Evolutionary conservation across 345 rosid genomes (phyloP), one percentile per base, ranked within the genome.

Genomic region (Eucalyptus erythrocorys): DNA sequence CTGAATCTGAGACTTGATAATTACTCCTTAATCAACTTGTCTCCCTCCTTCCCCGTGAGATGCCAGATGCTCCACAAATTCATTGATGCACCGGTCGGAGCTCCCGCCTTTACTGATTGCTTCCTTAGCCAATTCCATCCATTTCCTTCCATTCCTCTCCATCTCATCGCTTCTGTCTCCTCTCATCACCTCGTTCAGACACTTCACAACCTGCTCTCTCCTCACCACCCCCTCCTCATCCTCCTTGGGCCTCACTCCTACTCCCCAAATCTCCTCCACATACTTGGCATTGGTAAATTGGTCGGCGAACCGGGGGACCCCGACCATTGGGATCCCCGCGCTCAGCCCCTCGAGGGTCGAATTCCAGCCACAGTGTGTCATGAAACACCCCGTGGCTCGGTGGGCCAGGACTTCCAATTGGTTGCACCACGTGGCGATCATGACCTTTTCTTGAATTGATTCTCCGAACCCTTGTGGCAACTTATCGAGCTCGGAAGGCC

Each of bases 221-320:
- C 92, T 93, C 91, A 96, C 96, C n/a, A 93, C 55, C n/a, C 95
- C 95, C 50, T 89, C 86, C 4, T 91, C 95, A 85, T 89, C 94
- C 92, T 93, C 96, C 64, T 90, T 92, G 3, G 92, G 96, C 89
- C 95, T 91, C 21, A 91, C 93, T 79, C 98, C 97, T 5, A 95
- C 91, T 88, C 47, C 88, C 98, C 98, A 96, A 37, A 94, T 87
- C 79, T 96, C 93, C 88, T 94, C 97, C 51, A 93, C 90, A 43
- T 85, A 95, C 95, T 92, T 94, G 7, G 98, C 95, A 87, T 96
- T 95, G 5, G 93, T 88, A 84, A 93, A 68, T 90, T 96, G 98
- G 86, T 96, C 98, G 5, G 95, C 88, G 96, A 97, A 94, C 45
- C 93, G 93, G 4, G 97, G 97, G 89, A 96, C 86, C 22, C 94